Percentiles rank a stretch among this genome's conserved stretches.
Conservation (phyloP, 176 grass and related monocot species). For the Triticum aestivum region IWGSC_CS_RefSeq_v2.1 NC_057803.1:596490594-596491093, state of each 20-base stretch:
- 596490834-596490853: constrained; percentile 51
- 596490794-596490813: constrained; percentile 24
- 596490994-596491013: constrained; percentile 35
- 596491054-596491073: constrained; percentile 41
- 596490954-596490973: constrained; percentile 12
- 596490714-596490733: constrained; percentile 1
- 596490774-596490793: background rate
- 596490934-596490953: constrained; percentile 33
- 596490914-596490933: constrained; percentile 27
- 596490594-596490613: background rate
- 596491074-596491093: constrained; percentile 43
- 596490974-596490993: constrained; percentile 32
- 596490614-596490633: background rate
- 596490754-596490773: background rate
- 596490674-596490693: background rate
- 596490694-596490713: background rate
- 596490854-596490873: constrained; percentile 27
- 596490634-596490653: background rate
- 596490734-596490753: background rate
- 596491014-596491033: constrained; percentile 37
- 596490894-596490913: constrained; percentile 24
- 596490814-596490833: constrained; percentile 6
- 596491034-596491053: constrained; percentile 38
- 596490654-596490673: background rate
- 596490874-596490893: constrained; percentile 36